A percentile compares a stretch with the other conserved stretches of the same genome.
Evolutionary conservation across 139 green algal genomes (phyloP).

Genomic region (Dunaliella primolecta): DNA sequence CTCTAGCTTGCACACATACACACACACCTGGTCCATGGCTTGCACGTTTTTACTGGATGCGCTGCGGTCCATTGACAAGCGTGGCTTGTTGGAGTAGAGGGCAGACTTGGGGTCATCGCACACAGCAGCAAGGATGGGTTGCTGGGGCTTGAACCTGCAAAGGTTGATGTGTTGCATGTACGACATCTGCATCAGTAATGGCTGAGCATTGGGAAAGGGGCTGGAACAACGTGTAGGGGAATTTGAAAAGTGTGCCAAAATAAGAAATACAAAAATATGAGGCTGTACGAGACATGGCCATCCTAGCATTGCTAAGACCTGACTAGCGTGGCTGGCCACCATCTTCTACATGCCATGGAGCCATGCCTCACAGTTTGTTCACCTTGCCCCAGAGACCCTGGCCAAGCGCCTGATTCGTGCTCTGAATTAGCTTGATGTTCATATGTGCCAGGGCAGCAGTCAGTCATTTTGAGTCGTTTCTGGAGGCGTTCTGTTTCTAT

Average conservation of each 20-base stretch:
- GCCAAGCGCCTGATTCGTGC: too few species aligned
- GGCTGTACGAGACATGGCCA: too few species aligned
- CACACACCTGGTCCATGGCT: background rate
- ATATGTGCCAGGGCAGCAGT: too few species aligned
- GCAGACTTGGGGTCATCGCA: slow-evolving; percentile 23
- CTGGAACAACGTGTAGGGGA: background rate
- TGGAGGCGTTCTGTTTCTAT: too few species aligned
- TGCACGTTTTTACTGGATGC: background rate
- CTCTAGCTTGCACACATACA: too few species aligned
- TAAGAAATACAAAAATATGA: background rate
- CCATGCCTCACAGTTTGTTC: too few species aligned
- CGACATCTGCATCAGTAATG: background rate
- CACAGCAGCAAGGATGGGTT: slow-evolving; percentile 64
- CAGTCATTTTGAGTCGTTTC: too few species aligned
- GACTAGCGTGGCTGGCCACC: background rate
- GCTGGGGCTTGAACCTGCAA: slow-evolving; percentile 64
- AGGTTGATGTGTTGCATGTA: background rate
- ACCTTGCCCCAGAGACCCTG: too few species aligned
- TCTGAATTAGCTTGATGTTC: too few species aligned
- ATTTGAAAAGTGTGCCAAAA: background rate
- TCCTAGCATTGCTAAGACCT: background rate
- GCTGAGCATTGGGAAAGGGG: background rate
- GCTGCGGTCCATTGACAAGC: background rate
- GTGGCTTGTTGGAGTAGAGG: slow-evolving; percentile 5
- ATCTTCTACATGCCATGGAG: too few species aligned